Evolutionary conservation across 208 protist species (phyloP).

Genomic region (Leishmania tarentolae): DNA sequence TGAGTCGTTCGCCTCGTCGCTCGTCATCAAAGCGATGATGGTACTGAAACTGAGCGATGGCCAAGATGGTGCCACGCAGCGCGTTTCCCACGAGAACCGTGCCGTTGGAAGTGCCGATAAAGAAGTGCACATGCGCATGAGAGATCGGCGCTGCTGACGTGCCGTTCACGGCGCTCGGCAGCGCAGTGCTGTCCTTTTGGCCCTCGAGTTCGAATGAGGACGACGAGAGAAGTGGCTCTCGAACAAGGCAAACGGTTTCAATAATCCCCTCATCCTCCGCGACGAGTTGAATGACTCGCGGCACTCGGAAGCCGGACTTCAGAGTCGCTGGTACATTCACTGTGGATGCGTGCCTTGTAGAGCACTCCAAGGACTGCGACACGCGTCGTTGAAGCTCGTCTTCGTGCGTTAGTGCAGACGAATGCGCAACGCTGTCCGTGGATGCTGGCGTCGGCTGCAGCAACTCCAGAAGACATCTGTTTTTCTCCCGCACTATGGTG

Average conservation of each 20-base stretch:
- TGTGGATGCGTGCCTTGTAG: background rate
- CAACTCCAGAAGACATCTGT: conserved; percentile 67
- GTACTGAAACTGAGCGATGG: conserved; percentile 68
- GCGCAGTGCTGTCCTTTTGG: background rate
- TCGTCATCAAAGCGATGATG: conserved; percentile 22
- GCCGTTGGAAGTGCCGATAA: conserved; percentile 85
- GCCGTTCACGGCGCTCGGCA: background rate
- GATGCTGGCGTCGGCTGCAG: conserved; percentile 19
- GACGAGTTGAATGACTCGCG: conserved; percentile 58
- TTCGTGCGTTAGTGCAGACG: conserved; percentile 1
- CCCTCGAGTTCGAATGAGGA: conserved; percentile 1
- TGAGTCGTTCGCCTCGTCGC: conserved; percentile 10
- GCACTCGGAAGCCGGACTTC: conserved; percentile 42
- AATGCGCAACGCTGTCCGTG: background rate
- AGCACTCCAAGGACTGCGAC: background rate
- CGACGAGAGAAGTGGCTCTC: conserved; percentile 28
- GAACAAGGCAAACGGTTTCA: conserved; percentile 56
- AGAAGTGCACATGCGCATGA: conserved; percentile 70
- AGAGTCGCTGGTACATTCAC: conserved; percentile 23
- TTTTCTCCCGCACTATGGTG: conserved; percentile 40
- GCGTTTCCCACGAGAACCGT: conserved; percentile 83
- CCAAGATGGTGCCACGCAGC: conserved; percentile 73
- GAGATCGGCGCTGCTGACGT: background rate
- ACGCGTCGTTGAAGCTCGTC: conserved; percentile 5
- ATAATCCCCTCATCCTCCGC: conserved; percentile 72